These are phyloP conservation scores for Pichia sp. DNA, from an alignment of 1,139 yeast species.

Conservation along the genomic window DNA sequence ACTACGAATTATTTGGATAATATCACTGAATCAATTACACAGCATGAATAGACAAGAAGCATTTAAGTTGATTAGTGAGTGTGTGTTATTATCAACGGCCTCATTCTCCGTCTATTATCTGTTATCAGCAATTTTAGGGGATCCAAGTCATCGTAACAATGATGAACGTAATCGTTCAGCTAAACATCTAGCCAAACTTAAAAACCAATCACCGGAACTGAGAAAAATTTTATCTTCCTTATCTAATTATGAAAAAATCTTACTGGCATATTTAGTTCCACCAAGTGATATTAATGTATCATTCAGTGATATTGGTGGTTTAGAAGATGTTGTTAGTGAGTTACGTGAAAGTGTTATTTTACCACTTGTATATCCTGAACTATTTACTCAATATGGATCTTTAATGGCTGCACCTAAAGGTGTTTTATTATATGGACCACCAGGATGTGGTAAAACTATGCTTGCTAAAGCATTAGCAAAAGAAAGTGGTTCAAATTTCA, in stretches of 20 bases:
- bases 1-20: too few relatives aligned
- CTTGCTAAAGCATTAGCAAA: conserved; percentile 91
- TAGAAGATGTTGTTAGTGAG: conserved; percentile 75
- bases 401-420: conserved; percentile 90
- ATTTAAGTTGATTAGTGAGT: conserved; percentile 17
- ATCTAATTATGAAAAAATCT: conserved; percentile 60
- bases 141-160: conserved; percentile 15
- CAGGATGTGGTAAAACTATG: conserved; percentile 98
- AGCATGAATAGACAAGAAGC: conserved; percentile 17
- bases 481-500: conserved; percentile 87
- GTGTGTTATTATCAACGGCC: conserved; percentile 18
- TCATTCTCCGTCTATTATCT: conserved; percentile 17
- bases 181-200: conserved; percentile 15
- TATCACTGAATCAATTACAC: too few relatives aligned
- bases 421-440: conserved; percentile 89
- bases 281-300: conserved; percentile 76
- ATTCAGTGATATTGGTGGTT: conserved; percentile 83
- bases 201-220: conserved; percentile 14
- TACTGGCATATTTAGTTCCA: conserved; percentile 71
- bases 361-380: conserved; percentile 73
- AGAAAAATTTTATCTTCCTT: conserved; percentile 11
- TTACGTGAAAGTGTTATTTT: conserved; percentile 80
- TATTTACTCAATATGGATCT: conserved; percentile 56
- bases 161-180: conserved; percentile 17
- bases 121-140: conserved; percentile 15